A percentile compares a stretch with the other conserved stretches of the same genome.
These are phyloP conservation scores for Linum lewisii DNA, from an alignment of 345 rosid genomes.

Conservation along the genomic window DNA sequence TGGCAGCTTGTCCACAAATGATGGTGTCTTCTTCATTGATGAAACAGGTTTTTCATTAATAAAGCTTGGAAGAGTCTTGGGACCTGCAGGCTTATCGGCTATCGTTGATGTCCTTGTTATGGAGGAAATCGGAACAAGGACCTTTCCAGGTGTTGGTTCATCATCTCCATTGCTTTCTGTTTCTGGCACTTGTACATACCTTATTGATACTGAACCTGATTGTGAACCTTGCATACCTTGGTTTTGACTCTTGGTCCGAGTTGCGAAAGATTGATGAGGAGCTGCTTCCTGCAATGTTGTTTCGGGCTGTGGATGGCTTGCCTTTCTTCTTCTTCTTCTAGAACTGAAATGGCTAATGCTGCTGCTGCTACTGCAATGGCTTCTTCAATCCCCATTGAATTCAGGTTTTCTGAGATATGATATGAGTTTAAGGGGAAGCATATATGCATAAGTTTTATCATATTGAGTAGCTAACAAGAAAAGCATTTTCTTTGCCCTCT, in stretches of 20 bases:
- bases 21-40: background rate
- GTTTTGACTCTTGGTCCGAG: slow-evolving; percentile 24
- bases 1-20: slow-evolving; percentile 3
- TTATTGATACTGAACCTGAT: slow-evolving; percentile 15
- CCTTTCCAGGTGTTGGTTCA: slow-evolving; percentile 8
- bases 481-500: too few species aligned
- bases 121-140: slow-evolving; percentile 16
- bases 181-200: background rate
- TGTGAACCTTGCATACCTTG: background rate
- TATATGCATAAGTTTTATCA: too few species aligned
- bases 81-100: background rate
- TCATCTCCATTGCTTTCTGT: slow-evolving; percentile 9
- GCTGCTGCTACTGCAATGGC: slow-evolving; percentile 45
- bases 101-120: slow-evolving; percentile 14
- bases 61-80: background rate
- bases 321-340: slow-evolving; percentile 6
- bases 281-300: background rate
- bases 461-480: too few species aligned
- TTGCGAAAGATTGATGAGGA: slow-evolving; percentile 10
- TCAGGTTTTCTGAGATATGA: background rate
- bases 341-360: slow-evolving; percentile 23
- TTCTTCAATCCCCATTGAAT: slow-evolving; percentile 16
- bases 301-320: slow-evolving; percentile 9
- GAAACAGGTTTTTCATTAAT: background rate
- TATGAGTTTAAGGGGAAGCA: too few species aligned